Conservation (phyloP, 768 basidiomycete genomes). For the Amanita subjunquillea region DNA sequence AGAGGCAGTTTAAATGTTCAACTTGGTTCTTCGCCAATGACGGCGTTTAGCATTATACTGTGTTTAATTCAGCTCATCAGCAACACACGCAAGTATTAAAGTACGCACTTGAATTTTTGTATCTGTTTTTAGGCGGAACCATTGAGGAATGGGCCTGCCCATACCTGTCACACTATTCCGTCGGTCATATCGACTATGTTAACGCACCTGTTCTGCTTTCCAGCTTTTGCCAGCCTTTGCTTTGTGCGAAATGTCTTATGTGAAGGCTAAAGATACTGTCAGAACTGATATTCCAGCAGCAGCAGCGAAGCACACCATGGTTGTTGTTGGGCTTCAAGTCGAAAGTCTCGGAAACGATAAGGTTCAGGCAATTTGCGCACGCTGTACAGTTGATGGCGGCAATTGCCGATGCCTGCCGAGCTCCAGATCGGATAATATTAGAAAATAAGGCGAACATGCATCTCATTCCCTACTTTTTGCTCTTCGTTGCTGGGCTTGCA, state of each 20-base stretch:
- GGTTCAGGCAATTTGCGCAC: conserved; percentile 15
- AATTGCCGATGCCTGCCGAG: not conserved
- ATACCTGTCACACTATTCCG: conserved; percentile 6
- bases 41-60: conserved; percentile 94
- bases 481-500: conserved; percentile 36
- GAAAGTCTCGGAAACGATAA: conserved; percentile 17
- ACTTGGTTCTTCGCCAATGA: conserved; percentile 99
- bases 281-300: not conserved
- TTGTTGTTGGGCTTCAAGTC: conserved; percentile 17
- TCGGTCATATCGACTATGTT: not conserved
- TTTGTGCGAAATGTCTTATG: conserved; percentile 99
- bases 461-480: conserved; percentile 26
- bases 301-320: conserved; percentile 30
- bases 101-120: conserved; percentile 79
- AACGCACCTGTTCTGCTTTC: conserved; percentile 87
- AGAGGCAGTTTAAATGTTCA: conserved; percentile 69
- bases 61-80: not conserved
- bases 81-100: not conserved
- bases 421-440: not conserved
- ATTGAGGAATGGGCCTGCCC: conserved; percentile 89
- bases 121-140: conserved; percentile 97
- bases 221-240: conserved; percentile 92
- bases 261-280: conserved; percentile 59
- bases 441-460: conserved; percentile 29
- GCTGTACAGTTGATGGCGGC: conserved; percentile 20